A percentile compares a stretch with the other conserved stretches of the same genome.
Evolutionary conservation across 2,329 filamentous ascomycete genomes (phyloP).

Genomic region (Paraconiothyrium sp.): DNA sequence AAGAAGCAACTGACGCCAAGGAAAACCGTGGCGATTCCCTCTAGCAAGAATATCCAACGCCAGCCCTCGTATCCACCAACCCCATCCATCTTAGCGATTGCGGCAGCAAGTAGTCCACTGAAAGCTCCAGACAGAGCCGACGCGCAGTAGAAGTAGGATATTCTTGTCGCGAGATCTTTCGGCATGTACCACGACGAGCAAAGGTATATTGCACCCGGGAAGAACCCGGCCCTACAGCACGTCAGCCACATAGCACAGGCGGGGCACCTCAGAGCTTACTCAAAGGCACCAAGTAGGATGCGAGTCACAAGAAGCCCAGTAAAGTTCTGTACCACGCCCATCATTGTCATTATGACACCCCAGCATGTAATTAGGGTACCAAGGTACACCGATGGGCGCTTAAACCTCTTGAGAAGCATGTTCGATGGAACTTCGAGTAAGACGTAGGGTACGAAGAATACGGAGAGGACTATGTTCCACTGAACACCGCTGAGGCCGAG

Average conservation of each 20-base stretch:
- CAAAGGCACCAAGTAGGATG: constrained; percentile 37
- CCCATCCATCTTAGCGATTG: constrained; percentile 50
- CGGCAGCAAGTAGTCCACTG: constrained; percentile 53
- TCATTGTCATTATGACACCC: constrained; percentile 40
- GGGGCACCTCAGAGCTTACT: constrained; percentile 22
- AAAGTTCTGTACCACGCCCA: constrained; percentile 35
- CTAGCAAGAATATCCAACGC: constrained; percentile 57
- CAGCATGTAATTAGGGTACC: constrained; percentile 39
- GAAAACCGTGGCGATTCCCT: constrained; percentile 48
- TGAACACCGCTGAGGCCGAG: constrained; percentile 63
- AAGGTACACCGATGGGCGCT: constrained; percentile 51
- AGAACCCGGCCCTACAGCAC: constrained; percentile 37
- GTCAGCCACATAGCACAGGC: not conserved
- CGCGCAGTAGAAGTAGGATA: constrained; percentile 51
- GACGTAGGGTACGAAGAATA: constrained; percentile 63
- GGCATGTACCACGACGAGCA: constrained; percentile 48
- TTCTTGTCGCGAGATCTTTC: constrained; percentile 44
- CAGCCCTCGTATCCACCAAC: constrained; percentile 53
- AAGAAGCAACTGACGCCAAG: constrained; percentile 39
- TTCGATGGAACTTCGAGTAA: constrained; percentile 53
- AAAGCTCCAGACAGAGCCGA: constrained; percentile 52
- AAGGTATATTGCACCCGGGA: constrained; percentile 48
- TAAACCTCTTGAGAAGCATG: constrained; percentile 52
- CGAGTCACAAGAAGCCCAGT: constrained; percentile 28
- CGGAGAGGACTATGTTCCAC: constrained; percentile 69